phyloP scores from a whole-genome alignment of 2,329 filamentous ascomycete species.

The Penicillium sumatraense region DNA sequence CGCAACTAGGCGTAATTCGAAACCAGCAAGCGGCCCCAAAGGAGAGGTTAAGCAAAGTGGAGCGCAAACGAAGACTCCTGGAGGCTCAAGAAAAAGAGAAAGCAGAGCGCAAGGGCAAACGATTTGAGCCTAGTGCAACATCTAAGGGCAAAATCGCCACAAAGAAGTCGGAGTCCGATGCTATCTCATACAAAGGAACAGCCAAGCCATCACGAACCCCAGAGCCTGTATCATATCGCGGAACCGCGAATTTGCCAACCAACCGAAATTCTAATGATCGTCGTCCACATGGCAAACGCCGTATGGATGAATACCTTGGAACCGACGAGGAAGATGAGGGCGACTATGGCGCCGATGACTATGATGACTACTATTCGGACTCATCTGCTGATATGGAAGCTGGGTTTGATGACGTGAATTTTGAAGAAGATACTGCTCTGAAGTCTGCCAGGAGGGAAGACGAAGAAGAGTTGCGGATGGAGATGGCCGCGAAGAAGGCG shows the following conservation, averaged over 20 bases:
- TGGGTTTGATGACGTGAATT: slow-evolving; percentile 50
- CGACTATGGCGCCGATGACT: slow-evolving; percentile 39
- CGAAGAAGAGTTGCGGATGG: slow-evolving; percentile 49
- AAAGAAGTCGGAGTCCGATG: slow-evolving; percentile 39
- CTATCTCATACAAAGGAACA: slow-evolving; percentile 44
- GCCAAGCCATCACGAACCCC: slow-evolving; percentile 35
- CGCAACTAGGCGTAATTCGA: slow-evolving; percentile 58
- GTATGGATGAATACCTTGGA: slow-evolving; percentile 49
- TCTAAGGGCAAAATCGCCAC: slow-evolving; percentile 26
- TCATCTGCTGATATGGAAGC: slow-evolving; percentile 58
- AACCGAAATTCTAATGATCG: slow-evolving; percentile 32
- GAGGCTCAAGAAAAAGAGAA: slow-evolving; percentile 49
- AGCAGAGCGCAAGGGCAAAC: slow-evolving; percentile 37
- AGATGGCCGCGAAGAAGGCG: slow-evolving; percentile 50
- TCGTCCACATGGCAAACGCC: slow-evolving; percentile 33
- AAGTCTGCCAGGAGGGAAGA: slow-evolving; percentile 50
- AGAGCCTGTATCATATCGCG: slow-evolving; percentile 41
- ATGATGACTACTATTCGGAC: slow-evolving; percentile 50
- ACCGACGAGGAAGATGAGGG: slow-evolving; percentile 56
- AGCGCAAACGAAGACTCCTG: slow-evolving; percentile 52
- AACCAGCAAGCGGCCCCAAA: slow-evolving; percentile 56
- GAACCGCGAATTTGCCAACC: slow-evolving; percentile 45
- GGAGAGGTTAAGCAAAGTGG: slow-evolving; percentile 60
- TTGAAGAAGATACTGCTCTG: slow-evolving; percentile 50
- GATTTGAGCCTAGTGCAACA: slow-evolving; percentile 25